Evolutionary conservation across 1,139 yeast genomes (phyloP).

Genomic region (Blastobotrys illinoisensis): DNA sequence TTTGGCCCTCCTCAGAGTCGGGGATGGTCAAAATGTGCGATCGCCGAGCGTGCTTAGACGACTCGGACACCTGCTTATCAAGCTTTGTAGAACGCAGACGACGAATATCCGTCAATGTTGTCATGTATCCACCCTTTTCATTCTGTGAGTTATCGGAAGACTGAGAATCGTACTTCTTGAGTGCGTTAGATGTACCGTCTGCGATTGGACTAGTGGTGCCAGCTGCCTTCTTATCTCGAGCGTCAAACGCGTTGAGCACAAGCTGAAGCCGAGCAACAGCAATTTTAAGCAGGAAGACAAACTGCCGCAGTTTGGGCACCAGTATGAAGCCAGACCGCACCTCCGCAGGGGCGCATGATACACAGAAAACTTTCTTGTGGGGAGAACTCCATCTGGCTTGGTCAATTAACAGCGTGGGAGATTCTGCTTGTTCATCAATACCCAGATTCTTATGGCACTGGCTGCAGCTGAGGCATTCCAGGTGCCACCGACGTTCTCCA

Average conservation of each 20-base stretch:
- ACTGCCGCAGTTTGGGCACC: constrained; percentile 68
- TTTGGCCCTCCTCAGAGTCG: constrained; percentile 31
- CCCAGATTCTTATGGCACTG: constrained; percentile 13
- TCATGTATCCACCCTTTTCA: constrained; percentile 49
- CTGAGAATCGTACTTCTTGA: constrained; percentile 8
- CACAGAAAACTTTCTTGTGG: constrained; percentile 46
- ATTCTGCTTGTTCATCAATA: constrained; percentile 3
- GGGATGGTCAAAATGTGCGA: constrained; percentile 45
- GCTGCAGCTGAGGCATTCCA: constrained; percentile 62
- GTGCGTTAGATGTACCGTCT: neutral
- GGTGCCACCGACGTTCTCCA: constrained; percentile 74
- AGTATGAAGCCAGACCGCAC: constrained; percentile 50
- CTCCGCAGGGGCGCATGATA: constrained; percentile 49
- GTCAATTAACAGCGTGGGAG: constrained; percentile 13
- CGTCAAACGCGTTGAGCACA: constrained; percentile 49
- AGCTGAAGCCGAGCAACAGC: constrained; percentile 76
- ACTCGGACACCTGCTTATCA: constrained; percentile 54
- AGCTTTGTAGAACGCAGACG: constrained; percentile 71
- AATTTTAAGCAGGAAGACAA: constrained; percentile 70
- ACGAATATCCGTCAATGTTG: constrained; percentile 73
- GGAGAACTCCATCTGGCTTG: constrained; percentile 39
- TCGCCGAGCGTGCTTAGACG: constrained; percentile 55
- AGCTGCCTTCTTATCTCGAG: constrained; percentile 23
- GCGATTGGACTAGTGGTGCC: constrained; percentile 5
- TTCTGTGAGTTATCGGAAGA: constrained; percentile 16